Base-by-base conservation (phyloP, 1,284 basidiomycete genomes). In the Gomphus sp. region DNA sequence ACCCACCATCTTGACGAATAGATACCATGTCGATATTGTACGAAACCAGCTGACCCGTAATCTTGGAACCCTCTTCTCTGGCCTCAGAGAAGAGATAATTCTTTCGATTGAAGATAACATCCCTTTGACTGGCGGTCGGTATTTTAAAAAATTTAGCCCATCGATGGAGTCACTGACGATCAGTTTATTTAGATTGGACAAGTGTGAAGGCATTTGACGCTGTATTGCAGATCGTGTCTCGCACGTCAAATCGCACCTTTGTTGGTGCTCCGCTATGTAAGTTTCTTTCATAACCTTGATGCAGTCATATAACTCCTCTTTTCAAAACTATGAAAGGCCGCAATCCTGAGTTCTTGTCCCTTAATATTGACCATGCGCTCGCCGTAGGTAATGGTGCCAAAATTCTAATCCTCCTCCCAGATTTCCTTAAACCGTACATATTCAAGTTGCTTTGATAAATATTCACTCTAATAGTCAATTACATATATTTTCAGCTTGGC, bases 221-320 rank as follows among this genome's bases (percentile, higher is more conserved):
- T 0, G 62, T 76, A 11, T 70, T 72, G 67, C 65, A 71, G 34
- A 69, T 80, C 34, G 71, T 80, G 2, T 70, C 67, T 55, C 66
- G 76, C 11, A 67, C 67, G 14, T 70, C 67, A 55, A 76, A 77
- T 58, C 68, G 76, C 9, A 65, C 76, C 8, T 73, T 76, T 52
- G 71, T 76, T 14, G 76, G 75, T 5, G 62, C 69, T 22, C 73
- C 75, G 8, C 60, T 74, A 7, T 77, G 76, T 74, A 60, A 52
- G 68, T 43, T 6, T 65, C 36, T 36, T 16, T 43, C 39, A 48
- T n/a, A 4, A 14, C 39, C 4, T 36, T 41, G 39, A 8, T 22
- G n/a, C 28, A 18, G 41, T 34, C 48, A 11, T 31, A 11, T 14
- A 37, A 8, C 10, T 44, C n/a, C 34, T 56, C 37, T 33, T 18